phyloP scores from a whole-genome alignment of 2,329 filamentous ascomycete genomes.

The Corniculantispora saksenae region DNA sequence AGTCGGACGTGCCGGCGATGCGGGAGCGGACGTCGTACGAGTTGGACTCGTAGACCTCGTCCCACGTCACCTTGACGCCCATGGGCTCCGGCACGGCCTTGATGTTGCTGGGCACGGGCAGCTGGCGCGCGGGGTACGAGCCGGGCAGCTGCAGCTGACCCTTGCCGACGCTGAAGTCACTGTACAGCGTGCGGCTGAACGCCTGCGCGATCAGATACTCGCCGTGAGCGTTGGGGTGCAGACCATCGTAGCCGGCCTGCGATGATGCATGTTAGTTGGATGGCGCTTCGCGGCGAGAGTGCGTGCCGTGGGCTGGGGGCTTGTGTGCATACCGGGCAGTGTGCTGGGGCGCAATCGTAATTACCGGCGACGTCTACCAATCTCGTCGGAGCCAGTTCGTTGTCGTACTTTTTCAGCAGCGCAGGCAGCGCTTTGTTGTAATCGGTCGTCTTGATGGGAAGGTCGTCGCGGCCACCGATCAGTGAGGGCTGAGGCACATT shows the following conservation, averaged over 20 bases:
- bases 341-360: background rate
- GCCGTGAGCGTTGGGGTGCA: conserved; percentile 5
- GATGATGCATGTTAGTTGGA: too few relatives aligned
- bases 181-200: conserved; percentile 4
- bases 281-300: too few relatives aligned
- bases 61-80: conserved; percentile 11
- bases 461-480: conserved; percentile 27
- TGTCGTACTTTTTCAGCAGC: conserved; percentile 29
- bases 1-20: background rate
- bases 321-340: background rate
- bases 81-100: background rate
- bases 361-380: conserved; percentile 35
- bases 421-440: conserved; percentile 27
- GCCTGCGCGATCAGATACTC: conserved; percentile 9
- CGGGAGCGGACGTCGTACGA: conserved; percentile 6
- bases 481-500: conserved; percentile 32
- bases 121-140: background rate
- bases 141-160: background rate
- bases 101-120: conserved; percentile 5
- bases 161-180: background rate
- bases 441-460: conserved; percentile 26
- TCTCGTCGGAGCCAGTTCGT: conserved; percentile 30
- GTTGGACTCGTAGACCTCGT: conserved; percentile 4
- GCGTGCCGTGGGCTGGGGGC: too few relatives aligned
- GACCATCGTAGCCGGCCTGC: conserved; percentile 9